Percentiles rank a stretch among this genome's conserved stretches.
Conservation (phyloP, 2,329 filamentous ascomycete species). For the Zasmidium angulare region DNA sequence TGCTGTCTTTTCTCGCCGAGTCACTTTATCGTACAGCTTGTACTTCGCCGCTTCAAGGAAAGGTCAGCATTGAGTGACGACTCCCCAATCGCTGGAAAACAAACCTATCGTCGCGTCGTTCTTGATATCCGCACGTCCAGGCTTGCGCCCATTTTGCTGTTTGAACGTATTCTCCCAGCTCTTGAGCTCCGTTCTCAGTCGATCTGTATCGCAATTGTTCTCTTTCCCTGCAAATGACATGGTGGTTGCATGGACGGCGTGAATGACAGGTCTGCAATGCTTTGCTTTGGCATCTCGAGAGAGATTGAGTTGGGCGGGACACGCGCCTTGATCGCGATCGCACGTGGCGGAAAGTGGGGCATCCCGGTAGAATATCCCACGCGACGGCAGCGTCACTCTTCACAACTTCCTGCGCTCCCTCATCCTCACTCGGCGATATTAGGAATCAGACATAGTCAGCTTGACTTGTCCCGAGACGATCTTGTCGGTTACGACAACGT, state of each 20-base stretch:
- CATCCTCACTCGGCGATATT: background rate
- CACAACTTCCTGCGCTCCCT: background rate
- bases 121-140: conserved; percentile 74
- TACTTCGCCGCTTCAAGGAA: conserved; percentile 65
- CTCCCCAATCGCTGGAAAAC: conserved; percentile 18
- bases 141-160: conserved; percentile 62
- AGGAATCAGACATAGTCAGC: background rate
- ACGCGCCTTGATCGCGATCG: background rate
- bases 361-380: too few relatives aligned
- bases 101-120: conserved; percentile 68
- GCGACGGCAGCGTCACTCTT: background rate
- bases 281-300: background rate
- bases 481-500: background rate
- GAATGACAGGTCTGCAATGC: background rate
- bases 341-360: background rate
- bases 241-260: background rate
- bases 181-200: conserved; percentile 69
- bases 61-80: background rate
- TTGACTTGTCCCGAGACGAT: too few relatives aligned
- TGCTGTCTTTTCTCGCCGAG: conserved; percentile 49
- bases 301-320: background rate
- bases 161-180: conserved; percentile 71
- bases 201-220: conserved; percentile 8
- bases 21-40: conserved; percentile 68
- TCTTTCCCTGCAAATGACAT: conserved; percentile 19